Conservation (phyloP, 495 filamentous ascomycete genomes). For the Penicillium roqueforti region DNA sequence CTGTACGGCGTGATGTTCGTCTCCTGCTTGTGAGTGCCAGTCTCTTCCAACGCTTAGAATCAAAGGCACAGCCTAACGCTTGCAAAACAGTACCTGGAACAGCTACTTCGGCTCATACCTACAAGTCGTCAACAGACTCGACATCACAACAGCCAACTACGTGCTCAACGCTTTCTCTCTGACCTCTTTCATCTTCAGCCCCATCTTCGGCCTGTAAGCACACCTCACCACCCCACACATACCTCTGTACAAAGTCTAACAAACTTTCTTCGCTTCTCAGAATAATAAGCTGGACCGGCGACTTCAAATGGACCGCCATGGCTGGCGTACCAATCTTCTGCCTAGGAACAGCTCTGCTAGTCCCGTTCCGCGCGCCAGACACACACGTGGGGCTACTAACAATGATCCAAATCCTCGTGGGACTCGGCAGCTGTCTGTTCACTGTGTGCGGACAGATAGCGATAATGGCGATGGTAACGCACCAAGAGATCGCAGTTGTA, state of each 20-base stretch:
- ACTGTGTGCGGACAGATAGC: constrained; percentile 59
- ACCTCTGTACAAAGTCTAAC: neutral
- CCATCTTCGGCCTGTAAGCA: constrained; percentile 40
- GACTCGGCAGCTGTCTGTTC: constrained; percentile 53
- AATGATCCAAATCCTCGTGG: constrained; percentile 68
- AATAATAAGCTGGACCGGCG: constrained; percentile 47
- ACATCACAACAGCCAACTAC: constrained; percentile 47
- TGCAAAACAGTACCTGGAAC: constrained; percentile 47
- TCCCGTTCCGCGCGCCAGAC: constrained; percentile 55
- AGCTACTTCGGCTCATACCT: constrained; percentile 59
- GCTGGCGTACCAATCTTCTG: constrained; percentile 55
- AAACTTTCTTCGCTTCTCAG: neutral
- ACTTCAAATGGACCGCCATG: constrained; percentile 49
- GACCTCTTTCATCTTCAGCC: constrained; percentile 33
- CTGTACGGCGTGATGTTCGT: constrained; percentile 51
- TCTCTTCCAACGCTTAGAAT: neutral
- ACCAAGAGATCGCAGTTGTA: constrained; percentile 60
- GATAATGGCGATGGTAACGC: constrained; percentile 57
- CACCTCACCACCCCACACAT: neutral
- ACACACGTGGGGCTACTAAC: constrained; percentile 56
- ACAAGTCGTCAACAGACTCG: constrained; percentile 58
- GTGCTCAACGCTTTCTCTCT: constrained; percentile 47
- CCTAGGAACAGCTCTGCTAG: constrained; percentile 54
- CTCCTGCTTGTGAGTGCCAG: constrained; percentile 51
- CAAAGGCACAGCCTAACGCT: constrained; percentile 37